Conservation (phyloP, 2,329 filamentous ascomycete species). For the Seiridium unicorne region DNA sequence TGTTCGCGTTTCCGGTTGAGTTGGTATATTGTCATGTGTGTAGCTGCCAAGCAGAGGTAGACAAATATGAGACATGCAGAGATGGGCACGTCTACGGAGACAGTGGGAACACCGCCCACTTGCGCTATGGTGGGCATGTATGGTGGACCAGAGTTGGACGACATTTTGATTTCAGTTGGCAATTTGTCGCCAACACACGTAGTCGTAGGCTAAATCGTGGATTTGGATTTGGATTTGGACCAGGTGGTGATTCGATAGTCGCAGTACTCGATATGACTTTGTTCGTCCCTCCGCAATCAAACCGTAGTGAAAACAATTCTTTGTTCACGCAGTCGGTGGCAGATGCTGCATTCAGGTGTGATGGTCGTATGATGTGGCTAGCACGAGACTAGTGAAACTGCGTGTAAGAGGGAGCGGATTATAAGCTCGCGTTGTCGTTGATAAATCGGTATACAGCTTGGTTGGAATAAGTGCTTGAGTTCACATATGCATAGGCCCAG, state of each 20-base stretch:
- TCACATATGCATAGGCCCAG: neutral
- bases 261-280: too few species aligned
- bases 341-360: neutral
- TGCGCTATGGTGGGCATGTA: constrained; percentile 2
- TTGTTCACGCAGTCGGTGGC: neutral
- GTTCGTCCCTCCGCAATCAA: too few species aligned
- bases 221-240: neutral
- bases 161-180: neutral
- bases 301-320: too few species aligned
- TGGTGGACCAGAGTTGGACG: constrained; percentile 3
- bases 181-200: neutral
- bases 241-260: too few species aligned
- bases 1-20: constrained; percentile 31
- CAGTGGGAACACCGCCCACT: constrained; percentile 3
- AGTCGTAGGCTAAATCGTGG: neutral
- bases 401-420: neutral
- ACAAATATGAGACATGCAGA: constrained; percentile 2
- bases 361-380: neutral
- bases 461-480: neutral
- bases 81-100: neutral
- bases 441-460: neutral
- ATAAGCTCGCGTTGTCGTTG: neutral
- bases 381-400: neutral
- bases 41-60: constrained; percentile 32
- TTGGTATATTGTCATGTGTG: constrained; percentile 57